Percentiles rank a stretch among this genome's conserved stretches.
These are phyloP conservation scores for Pyrenochaeta sp. DNA, from an alignment of 2,329 filamentous ascomycete species.

Conservation along the genomic window DNA sequence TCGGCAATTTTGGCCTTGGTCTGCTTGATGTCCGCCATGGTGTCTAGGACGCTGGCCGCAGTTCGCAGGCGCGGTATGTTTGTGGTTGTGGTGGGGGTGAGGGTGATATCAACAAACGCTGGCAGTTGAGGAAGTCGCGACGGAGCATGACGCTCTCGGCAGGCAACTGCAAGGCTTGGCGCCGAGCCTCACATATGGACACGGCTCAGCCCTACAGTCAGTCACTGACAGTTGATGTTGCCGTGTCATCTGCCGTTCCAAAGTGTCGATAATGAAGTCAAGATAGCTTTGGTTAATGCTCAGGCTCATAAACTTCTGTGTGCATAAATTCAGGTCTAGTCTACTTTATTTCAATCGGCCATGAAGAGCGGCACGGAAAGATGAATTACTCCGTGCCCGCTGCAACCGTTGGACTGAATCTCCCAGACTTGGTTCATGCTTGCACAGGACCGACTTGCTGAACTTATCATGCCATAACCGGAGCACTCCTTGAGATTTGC, in stretches of 20 bases:
- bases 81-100: not conserved
- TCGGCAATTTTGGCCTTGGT: conserved; percentile 33
- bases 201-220: conserved; percentile 23
- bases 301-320: too few species aligned
- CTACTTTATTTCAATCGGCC: too few species aligned
- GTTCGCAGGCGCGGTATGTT: conserved; percentile 4
- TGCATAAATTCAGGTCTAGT: too few species aligned
- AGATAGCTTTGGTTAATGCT: not conserved
- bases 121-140: conserved; percentile 16
- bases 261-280: not conserved
- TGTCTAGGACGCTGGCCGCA: conserved; percentile 4
- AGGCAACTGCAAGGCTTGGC: conserved; percentile 22
- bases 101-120: not conserved
- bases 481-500: too few species aligned
- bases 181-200: conserved; percentile 13
- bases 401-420: too few species aligned
- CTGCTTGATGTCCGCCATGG: conserved; percentile 37
- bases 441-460: too few species aligned
- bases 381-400: too few species aligned
- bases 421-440: too few species aligned
- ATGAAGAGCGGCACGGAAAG: too few species aligned
- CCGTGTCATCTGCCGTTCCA: not conserved
- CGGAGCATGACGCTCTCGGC: conserved; percentile 17
- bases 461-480: too few species aligned
- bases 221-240: not conserved